phyloP scores from a whole-genome alignment of 2,329 filamentous ascomycete species.

The Pseudocercospora ulei region DNA sequence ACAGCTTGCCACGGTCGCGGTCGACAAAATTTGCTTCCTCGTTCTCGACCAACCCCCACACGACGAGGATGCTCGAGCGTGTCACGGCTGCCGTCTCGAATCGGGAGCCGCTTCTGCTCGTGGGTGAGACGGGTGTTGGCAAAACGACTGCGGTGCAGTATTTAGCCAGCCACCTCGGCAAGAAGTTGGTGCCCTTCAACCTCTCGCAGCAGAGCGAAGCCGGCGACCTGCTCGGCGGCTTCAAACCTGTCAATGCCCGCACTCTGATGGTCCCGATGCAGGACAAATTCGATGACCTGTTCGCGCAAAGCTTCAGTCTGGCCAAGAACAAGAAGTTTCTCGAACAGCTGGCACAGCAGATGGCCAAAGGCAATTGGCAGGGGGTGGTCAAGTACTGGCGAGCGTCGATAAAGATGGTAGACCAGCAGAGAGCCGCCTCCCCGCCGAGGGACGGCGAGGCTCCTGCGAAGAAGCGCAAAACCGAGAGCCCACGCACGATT shows the following conservation, averaged over 20 bases:
- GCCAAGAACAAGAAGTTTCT: conserved; percentile 83
- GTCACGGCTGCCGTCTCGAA: conserved; percentile 72
- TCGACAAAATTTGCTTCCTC: conserved; percentile 39
- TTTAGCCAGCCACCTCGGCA: conserved; percentile 70
- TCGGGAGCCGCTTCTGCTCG: conserved; percentile 80
- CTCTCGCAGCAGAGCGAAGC: conserved; percentile 96
- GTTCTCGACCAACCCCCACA: conserved; percentile 83
- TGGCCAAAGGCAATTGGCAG: conserved; percentile 78
- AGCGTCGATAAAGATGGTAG: conserved; percentile 80
- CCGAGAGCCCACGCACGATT: conserved; percentile 45
- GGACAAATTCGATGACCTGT: conserved; percentile 86
- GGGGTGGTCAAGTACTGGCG: conserved; percentile 77
- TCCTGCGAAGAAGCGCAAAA: conserved; percentile 60
- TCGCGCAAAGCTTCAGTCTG: conserved; percentile 74
- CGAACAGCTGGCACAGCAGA: conserved; percentile 65
- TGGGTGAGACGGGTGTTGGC: conserved; percentile 97
- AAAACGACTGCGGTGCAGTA: conserved; percentile 97
- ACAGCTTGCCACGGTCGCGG: conserved; percentile 25
- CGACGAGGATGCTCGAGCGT: conserved; percentile 75
- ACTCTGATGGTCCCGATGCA: conserved; percentile 80
- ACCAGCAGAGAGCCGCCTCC: conserved; percentile 45
- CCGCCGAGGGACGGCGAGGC: conserved; percentile 47
- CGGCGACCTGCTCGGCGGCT: conserved; percentile 88
- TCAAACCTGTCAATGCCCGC: conserved; percentile 87
- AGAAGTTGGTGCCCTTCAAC: conserved; percentile 86